These are phyloP conservation scores for Thoreauomyces humboldtii DNA, from an alignment of 192 early-diverging fungal species.

Conservation along the genomic window DNA sequence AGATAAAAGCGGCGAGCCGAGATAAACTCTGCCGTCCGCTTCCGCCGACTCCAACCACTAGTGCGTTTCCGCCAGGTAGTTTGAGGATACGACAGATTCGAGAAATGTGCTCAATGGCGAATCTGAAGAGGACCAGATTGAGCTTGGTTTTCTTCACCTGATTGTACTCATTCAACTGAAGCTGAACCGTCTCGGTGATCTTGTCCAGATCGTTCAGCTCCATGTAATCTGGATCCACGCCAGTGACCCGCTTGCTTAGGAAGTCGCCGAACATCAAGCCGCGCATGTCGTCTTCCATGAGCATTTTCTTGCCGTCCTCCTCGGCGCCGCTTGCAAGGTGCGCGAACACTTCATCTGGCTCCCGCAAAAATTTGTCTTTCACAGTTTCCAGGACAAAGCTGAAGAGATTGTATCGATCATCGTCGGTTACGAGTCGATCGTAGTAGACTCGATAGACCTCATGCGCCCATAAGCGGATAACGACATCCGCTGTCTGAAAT, in stretches of 20 bases:
- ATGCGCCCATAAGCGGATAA: slow-evolving; percentile 59
- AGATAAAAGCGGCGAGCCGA: slow-evolving; percentile 52
- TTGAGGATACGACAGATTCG: slow-evolving; percentile 58
- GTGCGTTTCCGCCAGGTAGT: slow-evolving; percentile 59
- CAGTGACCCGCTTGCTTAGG: slow-evolving; percentile 30
- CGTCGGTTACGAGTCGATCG: slow-evolving; percentile 56
- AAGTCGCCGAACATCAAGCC: slow-evolving; percentile 57
- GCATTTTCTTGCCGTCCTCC: slow-evolving; percentile 37
- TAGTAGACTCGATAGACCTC: slow-evolving; percentile 60
- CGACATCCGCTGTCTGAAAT: slow-evolving; percentile 35
- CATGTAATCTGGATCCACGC: slow-evolving; percentile 44
- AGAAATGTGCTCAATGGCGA: slow-evolving; percentile 64
- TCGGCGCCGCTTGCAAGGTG: slow-evolving; percentile 44
- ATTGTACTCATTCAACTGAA: slow-evolving; percentile 55
- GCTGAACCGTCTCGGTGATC: slow-evolving; percentile 46
- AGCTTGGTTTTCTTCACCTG: slow-evolving; percentile 62
- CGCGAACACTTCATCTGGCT: slow-evolving; percentile 50
- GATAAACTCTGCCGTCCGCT: slow-evolving; percentile 59
- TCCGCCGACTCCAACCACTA: slow-evolving; percentile 63
- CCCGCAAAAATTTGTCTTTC: slow-evolving; percentile 40
- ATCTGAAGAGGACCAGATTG: slow-evolving; percentile 59
- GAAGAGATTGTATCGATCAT: slow-evolving; percentile 52
- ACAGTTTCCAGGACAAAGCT: slow-evolving; percentile 40
- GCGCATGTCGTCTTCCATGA: slow-evolving; percentile 63
- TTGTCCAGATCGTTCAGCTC: slow-evolving; percentile 54